phyloP scores from a whole-genome alignment of 2,329 filamentous ascomycete genomes.

The Aspergillus pseudonomiae region DNA sequence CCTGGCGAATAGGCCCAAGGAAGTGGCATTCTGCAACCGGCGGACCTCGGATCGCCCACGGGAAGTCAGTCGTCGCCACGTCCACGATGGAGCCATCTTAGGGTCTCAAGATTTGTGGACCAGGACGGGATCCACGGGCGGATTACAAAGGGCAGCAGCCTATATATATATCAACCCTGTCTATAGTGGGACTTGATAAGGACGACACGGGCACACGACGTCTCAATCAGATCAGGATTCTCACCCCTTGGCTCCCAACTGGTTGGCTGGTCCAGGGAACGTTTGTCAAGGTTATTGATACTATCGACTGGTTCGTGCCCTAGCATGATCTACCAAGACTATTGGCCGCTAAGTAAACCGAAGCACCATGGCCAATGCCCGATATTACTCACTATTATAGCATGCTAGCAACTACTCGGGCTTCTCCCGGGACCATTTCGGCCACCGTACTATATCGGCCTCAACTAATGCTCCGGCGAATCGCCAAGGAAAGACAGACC shows the following conservation, averaged over 20 bases:
- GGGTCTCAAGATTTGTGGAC: not conserved
- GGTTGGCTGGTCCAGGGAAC: no score
- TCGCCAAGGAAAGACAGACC: not conserved
- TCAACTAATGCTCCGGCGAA: not conserved
- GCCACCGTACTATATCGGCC: not conserved
- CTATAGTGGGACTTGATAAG: not conserved
- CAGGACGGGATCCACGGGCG: not conserved
- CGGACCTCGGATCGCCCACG: not conserved
- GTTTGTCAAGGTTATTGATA: no score
- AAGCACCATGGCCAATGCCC: not conserved
- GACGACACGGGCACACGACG: not conserved
- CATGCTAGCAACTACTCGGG: not conserved
- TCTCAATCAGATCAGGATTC: no score
- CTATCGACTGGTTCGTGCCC: no score
- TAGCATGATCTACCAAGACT: no score
- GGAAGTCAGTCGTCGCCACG: not conserved
- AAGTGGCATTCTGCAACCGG: not conserved
- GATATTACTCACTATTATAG: not conserved
- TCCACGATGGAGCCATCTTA: not conserved
- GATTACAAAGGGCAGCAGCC: not conserved
- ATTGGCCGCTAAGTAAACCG: no score
- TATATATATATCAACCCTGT: not conserved
- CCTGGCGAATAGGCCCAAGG: not conserved
- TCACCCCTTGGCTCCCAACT: no score
- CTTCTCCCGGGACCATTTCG: not conserved